These are phyloP conservation scores for Penicillium antarcticum DNA, from an alignment of 495 filamentous ascomycete genomes.

Conservation along the genomic window DNA sequence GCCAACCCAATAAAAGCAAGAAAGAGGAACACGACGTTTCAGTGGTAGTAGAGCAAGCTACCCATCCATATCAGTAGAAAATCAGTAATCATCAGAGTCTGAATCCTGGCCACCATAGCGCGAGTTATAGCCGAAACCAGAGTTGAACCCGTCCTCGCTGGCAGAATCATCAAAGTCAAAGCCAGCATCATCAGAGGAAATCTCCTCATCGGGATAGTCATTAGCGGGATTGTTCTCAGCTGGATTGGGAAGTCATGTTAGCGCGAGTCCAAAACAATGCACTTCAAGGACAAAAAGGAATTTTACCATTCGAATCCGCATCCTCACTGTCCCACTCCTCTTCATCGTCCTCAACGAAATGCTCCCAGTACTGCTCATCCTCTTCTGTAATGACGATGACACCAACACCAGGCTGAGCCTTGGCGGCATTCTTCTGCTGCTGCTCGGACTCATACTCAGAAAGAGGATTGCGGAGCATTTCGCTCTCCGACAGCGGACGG, in stretches of 20 bases:
- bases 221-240: constrained; percentile 65
- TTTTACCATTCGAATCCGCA: constrained; percentile 58
- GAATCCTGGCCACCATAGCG: constrained; percentile 18
- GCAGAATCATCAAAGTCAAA: constrained; percentile 49
- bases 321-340: constrained; percentile 61
- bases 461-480: constrained; percentile 31
- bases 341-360: constrained; percentile 51
- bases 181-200: constrained; percentile 57
- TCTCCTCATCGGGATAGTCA: constrained; percentile 67
- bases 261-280: background rate
- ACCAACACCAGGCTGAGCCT: constrained; percentile 44
- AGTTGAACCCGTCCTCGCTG: constrained; percentile 35
- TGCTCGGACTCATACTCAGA: constrained; percentile 29
- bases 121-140: constrained; percentile 21
- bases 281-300: background rate
- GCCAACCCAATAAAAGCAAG: no score
- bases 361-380: constrained; percentile 56
- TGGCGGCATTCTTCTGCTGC: constrained; percentile 28
- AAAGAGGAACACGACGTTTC: no score
- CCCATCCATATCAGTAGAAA: background rate
- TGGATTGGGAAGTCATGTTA: constrained; percentile 14
- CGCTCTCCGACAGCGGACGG: constrained; percentile 31
- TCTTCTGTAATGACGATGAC: constrained; percentile 57
- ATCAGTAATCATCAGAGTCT: constrained; percentile 30
- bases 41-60: background rate